Base-by-base conservation (phyloP, 1,139 yeast species). In the Groenewaldozyma sp. region DNA sequence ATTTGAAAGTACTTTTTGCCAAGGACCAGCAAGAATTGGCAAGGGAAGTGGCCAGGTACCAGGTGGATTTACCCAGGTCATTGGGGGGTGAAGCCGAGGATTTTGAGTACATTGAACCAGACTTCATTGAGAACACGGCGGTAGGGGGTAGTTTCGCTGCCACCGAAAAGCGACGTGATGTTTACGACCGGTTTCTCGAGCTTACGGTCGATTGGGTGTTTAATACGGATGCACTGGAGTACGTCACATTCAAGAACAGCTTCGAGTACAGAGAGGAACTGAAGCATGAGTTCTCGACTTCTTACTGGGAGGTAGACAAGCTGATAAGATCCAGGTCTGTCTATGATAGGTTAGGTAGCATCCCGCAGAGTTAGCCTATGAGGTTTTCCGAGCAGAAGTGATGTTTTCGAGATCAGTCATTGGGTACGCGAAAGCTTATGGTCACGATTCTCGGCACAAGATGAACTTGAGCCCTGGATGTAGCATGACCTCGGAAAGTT, bases 251-350 rank as follows among this genome's bases (percentile, higher is more conserved):
- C n/a, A n/a, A n/a, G n/a, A n/a, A n/a, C n/a, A n/a, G n/a, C n/a
- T n/a, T n/a, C n/a, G n/a, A n/a, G n/a, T n/a, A n/a, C n/a, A n/a
- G n/a, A n/a, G n/a, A n/a, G n/a, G n/a, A n/a, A n/a, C n/a, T n/a
- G 7, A 22, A 7, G 26, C 10, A 7, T 7, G 26, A 22, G 26
- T 11, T 22, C 10, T 36, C n/a, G 11, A 31, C 10, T 9, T 32
- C 19, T 13, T 36, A 28, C 38, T 36, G 22, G 31, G 20, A 20
- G 20, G 35, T 20, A 33, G 18, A 21, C 19, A 11, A 20, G 32
- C 24, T 18, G 24, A 22, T 27, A n/a, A 9, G 26, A 14, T 7
- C 26, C 11, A 7, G 26, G 10, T 22, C 26, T 22, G 7, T 7
- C 11, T 22, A 22, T 22, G 26, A 22, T 11, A 7, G 26, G 10